phyloP scores from a whole-genome alignment of 768 basidiomycete species.

The Wakefieldia striispora region DNA sequence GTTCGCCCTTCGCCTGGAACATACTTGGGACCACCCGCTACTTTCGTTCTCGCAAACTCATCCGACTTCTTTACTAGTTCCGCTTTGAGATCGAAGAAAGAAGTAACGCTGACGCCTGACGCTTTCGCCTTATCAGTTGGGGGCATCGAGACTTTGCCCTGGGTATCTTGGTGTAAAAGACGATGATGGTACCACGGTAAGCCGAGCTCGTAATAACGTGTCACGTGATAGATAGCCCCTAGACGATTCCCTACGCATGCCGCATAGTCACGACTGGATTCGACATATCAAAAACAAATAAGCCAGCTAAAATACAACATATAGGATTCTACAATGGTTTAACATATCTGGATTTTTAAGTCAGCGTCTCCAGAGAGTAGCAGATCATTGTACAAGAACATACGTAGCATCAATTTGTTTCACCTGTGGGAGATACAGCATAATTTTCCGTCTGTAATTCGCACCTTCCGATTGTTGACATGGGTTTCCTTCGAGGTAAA shows the following conservation, averaged over 20 bases:
- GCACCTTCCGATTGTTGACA: constrained; percentile 77
- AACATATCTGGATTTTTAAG: constrained; percentile 26
- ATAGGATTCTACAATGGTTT: constrained; percentile 91
- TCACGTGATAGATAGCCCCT: constrained; percentile 11
- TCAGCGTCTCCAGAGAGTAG: constrained; percentile 1
- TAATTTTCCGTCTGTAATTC: constrained; percentile 85
- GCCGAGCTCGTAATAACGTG: neutral
- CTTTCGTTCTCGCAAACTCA: constrained; percentile 64
- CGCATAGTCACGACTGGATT: too few relatives aligned
- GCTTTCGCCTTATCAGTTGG: constrained; percentile 58
- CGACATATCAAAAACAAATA: constrained; percentile 45
- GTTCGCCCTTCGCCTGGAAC: constrained; percentile 57
- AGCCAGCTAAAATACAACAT: constrained; percentile 39
- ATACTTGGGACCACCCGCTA: constrained; percentile 47
- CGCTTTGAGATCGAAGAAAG: constrained; percentile 81
- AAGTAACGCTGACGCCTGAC: constrained; percentile 66
- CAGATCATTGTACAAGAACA: constrained; percentile 33
- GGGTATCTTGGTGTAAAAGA: constrained; percentile 1
- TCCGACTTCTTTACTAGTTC: constrained; percentile 49
- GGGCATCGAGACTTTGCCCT: constrained; percentile 33
- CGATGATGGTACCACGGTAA: neutral
- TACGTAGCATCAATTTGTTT: constrained; percentile 96
- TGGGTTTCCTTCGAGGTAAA: constrained; percentile 96
- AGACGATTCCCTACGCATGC: too few relatives aligned
- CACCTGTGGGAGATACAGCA: constrained; percentile 82